phyloP scores from a whole-genome alignment of 768 basidiomycete species.

The Russula earlei region DNA sequence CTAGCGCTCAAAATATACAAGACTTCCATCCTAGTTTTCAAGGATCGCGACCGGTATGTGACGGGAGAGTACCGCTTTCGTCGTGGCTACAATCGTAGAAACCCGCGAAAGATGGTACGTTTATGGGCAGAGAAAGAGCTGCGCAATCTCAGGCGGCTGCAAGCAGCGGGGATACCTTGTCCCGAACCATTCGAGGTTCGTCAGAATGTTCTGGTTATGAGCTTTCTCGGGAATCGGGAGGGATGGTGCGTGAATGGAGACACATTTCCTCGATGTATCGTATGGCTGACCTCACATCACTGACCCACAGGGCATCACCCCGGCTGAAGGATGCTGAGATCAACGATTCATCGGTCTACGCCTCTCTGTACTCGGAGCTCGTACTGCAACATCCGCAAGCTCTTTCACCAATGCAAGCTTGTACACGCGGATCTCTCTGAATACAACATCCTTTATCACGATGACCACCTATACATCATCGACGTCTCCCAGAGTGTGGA shows the following conservation, averaged over 20 bases:
- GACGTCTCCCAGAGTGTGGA: constrained; percentile 99
- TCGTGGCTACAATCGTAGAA: constrained; percentile 74
- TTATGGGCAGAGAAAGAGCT: constrained; percentile 99
- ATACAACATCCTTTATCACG: constrained; percentile 91
- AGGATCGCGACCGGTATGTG: constrained; percentile 95
- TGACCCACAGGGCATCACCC: constrained; percentile 67
- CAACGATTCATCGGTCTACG: constrained; percentile 36
- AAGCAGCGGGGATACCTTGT: constrained; percentile 73
- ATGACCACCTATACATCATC: constrained; percentile 79
- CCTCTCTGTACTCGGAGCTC: constrained; percentile 66
- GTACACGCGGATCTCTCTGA: constrained; percentile 98
- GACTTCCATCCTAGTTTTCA: constrained; percentile 95
- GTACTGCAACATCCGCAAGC: constrained; percentile 67
- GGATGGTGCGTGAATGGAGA: constrained; percentile 56
- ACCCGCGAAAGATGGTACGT: constrained; percentile 97
- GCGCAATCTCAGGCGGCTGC: constrained; percentile 84
- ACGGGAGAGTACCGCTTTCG: constrained; percentile 94
- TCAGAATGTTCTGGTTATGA: constrained; percentile 96
- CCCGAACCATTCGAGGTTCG: constrained; percentile 89
- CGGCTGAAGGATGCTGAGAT: constrained; percentile 84
- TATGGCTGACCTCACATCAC: neutral
- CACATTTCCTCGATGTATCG: neutral
- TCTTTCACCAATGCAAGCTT: constrained; percentile 86
- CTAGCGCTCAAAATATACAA: constrained; percentile 97
- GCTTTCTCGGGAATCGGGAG: constrained; percentile 71